These are phyloP conservation scores for Annulohypoxylon bovei DNA, from an alignment of 495 filamentous ascomycete genomes.

Conservation along the genomic window DNA sequence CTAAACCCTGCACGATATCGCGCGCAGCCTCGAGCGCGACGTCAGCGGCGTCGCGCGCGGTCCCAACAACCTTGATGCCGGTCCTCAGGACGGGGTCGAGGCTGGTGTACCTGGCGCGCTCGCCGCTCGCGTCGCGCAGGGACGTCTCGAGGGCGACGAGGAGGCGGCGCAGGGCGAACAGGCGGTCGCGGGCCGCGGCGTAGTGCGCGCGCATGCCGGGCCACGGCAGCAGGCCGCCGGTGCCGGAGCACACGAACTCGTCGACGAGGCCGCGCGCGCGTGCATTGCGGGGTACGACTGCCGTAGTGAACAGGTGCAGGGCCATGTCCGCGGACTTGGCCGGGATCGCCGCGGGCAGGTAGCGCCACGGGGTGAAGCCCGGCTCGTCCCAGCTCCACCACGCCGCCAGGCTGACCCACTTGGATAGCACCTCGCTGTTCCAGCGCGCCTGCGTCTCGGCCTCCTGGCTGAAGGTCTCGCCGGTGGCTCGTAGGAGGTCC, in stretches of 20 bases:
- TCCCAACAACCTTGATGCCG: too few relatives aligned
- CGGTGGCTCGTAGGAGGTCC: not conserved
- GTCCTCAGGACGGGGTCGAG: too few relatives aligned
- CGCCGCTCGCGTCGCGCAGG: too few relatives aligned
- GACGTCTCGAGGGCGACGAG: not conserved
- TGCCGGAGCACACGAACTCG: not conserved
- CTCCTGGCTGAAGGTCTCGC: not conserved
- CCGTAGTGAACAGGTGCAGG: not conserved
- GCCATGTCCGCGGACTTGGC: not conserved
- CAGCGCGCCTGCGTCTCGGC: not conserved
- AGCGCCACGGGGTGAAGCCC: not conserved
- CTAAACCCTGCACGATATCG: not conserved
- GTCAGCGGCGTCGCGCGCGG: not conserved
- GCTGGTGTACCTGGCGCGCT: too few relatives aligned
- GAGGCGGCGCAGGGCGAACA: too few relatives aligned
- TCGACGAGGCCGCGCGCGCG: not conserved
- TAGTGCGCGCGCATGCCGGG: conserved; percentile 12
- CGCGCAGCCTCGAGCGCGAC: not conserved
- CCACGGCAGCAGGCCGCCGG: not conserved
- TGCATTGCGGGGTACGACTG: not conserved
- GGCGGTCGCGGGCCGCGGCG: not conserved
- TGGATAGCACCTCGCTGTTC: not conserved
- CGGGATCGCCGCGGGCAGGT: not conserved
- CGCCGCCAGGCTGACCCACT: conserved; percentile 4
- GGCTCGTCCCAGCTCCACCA: conserved; percentile 14